These are phyloP conservation scores for Erysimum cheiri DNA, from an alignment of 441 rosid genomes.

Conservation along the genomic window DNA sequence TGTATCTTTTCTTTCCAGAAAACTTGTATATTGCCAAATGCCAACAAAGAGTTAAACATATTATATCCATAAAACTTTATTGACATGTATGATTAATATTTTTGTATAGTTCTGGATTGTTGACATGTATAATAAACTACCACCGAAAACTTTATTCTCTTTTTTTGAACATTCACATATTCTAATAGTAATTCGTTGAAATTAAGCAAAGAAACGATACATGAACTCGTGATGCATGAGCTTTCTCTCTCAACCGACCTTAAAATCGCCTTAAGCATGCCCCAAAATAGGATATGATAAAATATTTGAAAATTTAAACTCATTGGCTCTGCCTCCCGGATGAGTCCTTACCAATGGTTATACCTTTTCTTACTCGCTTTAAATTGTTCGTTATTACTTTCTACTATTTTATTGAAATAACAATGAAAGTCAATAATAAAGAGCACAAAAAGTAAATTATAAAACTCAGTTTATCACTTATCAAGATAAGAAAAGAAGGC, in stretches of 20 bases:
- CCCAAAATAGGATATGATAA: slow-evolving; percentile 30
- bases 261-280: slow-evolving; percentile 24
- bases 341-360: slow-evolving; percentile 34
- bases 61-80: slow-evolving; percentile 2
- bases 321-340: slow-evolving; percentile 31
- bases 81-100: neutral
- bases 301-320: slow-evolving; percentile 13
- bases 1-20: neutral
- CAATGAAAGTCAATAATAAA: slow-evolving; percentile 32
- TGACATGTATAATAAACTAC: slow-evolving; percentile 25
- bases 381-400: slow-evolving; percentile 36
- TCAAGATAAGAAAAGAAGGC: slow-evolving; percentile 39
- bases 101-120: slow-evolving; percentile 5
- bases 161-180: slow-evolving; percentile 23
- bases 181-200: slow-evolving; percentile 7
- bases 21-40: neutral
- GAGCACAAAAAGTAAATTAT: slow-evolving; percentile 26
- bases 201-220: neutral
- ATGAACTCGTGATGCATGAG: slow-evolving; percentile 19
- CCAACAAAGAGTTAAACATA: neutral
- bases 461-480: slow-evolving; percentile 31
- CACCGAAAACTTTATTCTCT: neutral
- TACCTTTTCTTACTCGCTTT: slow-evolving; percentile 22
- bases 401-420: slow-evolving; percentile 12
- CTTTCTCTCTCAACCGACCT: slow-evolving; percentile 32